Percentiles rank a stretch among this genome's conserved stretches.
Evolutionary conservation across 306 rosid genomes (phyloP).

Genomic region (Inga oerstediana): DNA sequence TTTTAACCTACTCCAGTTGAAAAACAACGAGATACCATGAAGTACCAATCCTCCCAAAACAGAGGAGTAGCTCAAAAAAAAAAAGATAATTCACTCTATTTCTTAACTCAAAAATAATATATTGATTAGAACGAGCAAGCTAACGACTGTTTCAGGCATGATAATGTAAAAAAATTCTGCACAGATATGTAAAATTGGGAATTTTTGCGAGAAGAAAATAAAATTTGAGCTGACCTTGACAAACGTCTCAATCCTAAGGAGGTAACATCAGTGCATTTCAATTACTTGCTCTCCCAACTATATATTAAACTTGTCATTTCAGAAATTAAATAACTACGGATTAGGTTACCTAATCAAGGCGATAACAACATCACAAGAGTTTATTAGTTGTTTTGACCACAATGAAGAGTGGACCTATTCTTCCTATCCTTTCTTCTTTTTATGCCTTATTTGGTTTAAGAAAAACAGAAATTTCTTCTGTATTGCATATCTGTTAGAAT

Average conservation of each 20-base stretch:
- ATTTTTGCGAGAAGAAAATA: neutral
- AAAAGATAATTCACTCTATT: neutral
- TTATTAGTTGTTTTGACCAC: neutral
- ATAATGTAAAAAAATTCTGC: too few species aligned
- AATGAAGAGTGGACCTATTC: neutral
- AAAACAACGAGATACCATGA: too few species aligned
- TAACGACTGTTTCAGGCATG: neutral
- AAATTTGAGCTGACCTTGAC: neutral
- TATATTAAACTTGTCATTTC: neutral
- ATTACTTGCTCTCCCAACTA: neutral
- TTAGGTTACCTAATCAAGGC: neutral
- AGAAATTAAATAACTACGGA: neutral
- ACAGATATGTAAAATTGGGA: neutral
- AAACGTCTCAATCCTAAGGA: neutral
- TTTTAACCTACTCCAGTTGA: too few species aligned
- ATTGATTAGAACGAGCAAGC: too few species aligned
- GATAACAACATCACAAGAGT: neutral
- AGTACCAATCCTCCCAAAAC: too few species aligned
- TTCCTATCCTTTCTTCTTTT: neutral
- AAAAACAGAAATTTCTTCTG: neutral
- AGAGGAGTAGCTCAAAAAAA: too few species aligned
- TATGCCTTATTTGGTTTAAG: neutral
- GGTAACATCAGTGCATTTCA: neutral
- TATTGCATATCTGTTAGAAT: neutral
- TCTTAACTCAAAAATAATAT: neutral